Percentiles rank a stretch among this genome's conserved stretches.
phyloP scores from a whole-genome alignment of 2,329 filamentous ascomycete genomes.

The Apiospora malaysiana region DNA sequence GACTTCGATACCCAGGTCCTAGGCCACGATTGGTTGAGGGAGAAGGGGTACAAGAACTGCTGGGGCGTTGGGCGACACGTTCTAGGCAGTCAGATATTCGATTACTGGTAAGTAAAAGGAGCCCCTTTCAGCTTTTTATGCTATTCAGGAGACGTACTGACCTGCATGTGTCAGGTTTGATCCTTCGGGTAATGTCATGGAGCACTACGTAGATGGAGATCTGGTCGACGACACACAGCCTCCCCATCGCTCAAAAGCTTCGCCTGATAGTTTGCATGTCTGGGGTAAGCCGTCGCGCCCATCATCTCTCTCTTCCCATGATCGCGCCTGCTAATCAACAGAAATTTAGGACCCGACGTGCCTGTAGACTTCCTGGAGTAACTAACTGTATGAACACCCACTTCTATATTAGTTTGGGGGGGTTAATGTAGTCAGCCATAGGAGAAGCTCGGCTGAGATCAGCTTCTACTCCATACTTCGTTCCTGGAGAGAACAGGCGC shows the following conservation, averaged over 20 bases:
- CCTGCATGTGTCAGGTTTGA: constrained; percentile 56
- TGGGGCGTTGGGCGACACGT: constrained; percentile 77
- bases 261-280: constrained; percentile 50
- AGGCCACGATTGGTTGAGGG: constrained; percentile 71
- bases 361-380: constrained; percentile 35
- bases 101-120: constrained; percentile 63
- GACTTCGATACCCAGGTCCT: constrained; percentile 74
- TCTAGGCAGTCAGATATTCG: constrained; percentile 74
- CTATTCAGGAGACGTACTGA: not conserved
- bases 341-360: constrained; percentile 28
- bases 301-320: not conserved
- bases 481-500: not conserved
- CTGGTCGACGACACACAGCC: constrained; percentile 61
- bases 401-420: not conserved
- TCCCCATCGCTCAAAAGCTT: constrained; percentile 47
- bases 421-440: too few relatives aligned
- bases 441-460: not conserved
- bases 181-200: constrained; percentile 66
- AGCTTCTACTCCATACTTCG: not conserved
- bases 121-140: not conserved
- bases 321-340: not conserved
- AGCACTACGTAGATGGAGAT: constrained; percentile 76
- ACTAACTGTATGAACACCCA: not conserved
- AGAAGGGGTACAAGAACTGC: constrained; percentile 66
- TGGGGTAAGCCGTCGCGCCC: constrained; percentile 45